phyloP scores from a whole-genome alignment of 2,329 filamentous ascomycete genomes.

The Lasiodiplodia sp. region DNA sequence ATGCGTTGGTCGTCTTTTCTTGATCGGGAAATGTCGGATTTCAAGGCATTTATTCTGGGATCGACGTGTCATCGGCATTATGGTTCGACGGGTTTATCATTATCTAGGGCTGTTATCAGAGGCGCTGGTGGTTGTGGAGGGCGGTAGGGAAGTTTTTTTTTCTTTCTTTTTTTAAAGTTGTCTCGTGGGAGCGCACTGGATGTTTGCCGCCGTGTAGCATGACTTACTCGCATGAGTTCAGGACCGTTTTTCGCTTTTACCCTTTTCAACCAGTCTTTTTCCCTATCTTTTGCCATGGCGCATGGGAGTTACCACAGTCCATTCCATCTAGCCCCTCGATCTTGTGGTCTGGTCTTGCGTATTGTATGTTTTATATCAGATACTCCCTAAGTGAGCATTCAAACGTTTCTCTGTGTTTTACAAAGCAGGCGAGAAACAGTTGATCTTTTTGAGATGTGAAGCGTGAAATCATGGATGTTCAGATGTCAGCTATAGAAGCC shows the following conservation, averaged over 20 bases:
- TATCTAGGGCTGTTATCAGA: not conserved
- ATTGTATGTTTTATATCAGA: constrained; percentile 20
- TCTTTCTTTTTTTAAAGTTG: not conserved
- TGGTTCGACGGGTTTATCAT: constrained; percentile 2
- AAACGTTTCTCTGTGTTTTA: not conserved
- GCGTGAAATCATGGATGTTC: not conserved
- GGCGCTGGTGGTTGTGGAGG: constrained; percentile 3
- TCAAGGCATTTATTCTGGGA: not conserved
- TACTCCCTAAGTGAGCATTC: constrained; percentile 13
- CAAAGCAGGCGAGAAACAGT: not conserved
- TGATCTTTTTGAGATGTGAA: not conserved
- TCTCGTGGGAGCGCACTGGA: constrained; percentile 10
- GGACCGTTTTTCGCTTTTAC: not conserved
- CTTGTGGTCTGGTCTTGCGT: not conserved
- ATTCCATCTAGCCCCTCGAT: not conserved
- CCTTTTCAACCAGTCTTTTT: not conserved
- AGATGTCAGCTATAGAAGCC: not conserved
- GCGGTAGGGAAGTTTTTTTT: not conserved
- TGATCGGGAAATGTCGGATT: not conserved
- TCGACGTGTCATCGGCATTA: constrained; percentile 12
- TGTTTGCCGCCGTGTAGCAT: constrained; percentile 10
- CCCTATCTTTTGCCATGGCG: not conserved
- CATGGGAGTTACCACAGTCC: not conserved
- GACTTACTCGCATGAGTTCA: not conserved
- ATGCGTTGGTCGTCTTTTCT: constrained; percentile 1